Conservation (phyloP, 2,329 filamentous ascomycete species). For the Fusarium floridanum region DNA sequence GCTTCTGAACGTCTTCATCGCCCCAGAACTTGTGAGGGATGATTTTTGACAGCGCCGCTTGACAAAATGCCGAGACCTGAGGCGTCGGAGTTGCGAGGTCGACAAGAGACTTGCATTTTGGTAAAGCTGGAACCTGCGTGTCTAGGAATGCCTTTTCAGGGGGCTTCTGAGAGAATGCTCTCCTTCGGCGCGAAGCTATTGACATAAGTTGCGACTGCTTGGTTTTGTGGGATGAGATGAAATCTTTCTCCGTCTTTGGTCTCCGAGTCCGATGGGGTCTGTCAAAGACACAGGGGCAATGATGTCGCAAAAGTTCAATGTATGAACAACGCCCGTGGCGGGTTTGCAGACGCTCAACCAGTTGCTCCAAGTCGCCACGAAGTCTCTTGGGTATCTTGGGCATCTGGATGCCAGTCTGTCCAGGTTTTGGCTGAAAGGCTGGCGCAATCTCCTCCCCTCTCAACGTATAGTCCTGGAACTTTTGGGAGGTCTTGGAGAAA, state of each 20-base stretch:
- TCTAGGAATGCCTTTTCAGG: conserved; percentile 8
- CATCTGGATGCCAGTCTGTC: conserved; percentile 14
- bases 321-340: conserved; percentile 84
- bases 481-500: conserved; percentile 74
- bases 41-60: conserved; percentile 77
- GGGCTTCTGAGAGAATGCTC: conserved; percentile 11
- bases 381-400: conserved; percentile 74
- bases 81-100: conserved; percentile 75
- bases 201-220: conserved; percentile 6
- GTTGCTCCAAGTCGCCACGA: conserved; percentile 67
- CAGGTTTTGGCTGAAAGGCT: conserved; percentile 37
- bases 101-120: conserved; percentile 62
- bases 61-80: conserved; percentile 88
- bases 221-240: conserved; percentile 3
- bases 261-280: conserved; percentile 11
- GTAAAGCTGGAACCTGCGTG: conserved; percentile 18
- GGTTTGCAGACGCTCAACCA: conserved; percentile 78
- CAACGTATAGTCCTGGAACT: conserved; percentile 86
- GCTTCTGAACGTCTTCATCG: conserved; percentile 58
- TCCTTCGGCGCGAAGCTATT: conserved; percentile 27
- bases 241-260: conserved; percentile 10
- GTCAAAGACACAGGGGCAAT: conserved; percentile 73
- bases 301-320: conserved; percentile 79
- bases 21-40: conserved; percentile 86
- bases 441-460: conserved; percentile 83